Base-by-base conservation (phyloP, 2,329 filamentous ascomycete species). In the Fusarium hainanense region DNA sequence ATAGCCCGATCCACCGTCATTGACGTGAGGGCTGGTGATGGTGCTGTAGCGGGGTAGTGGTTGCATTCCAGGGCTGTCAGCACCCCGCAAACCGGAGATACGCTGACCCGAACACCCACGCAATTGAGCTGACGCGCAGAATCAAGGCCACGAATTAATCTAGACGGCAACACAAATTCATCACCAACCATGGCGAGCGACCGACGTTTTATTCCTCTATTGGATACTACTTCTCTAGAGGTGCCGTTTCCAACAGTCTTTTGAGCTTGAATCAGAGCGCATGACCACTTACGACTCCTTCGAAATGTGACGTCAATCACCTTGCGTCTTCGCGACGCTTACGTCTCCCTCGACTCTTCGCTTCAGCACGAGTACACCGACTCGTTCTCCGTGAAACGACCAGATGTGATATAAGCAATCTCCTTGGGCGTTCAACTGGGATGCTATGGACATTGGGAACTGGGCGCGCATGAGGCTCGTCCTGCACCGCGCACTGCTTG, bases 1-100 rank as follows among this genome's bases (percentile, higher is more conserved):
- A 10, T 37, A n/a, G 1, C 2, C 34, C 34, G 1, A 37, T 12
- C 6, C 7, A 2, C 18, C 2, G 3, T 18, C 16, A 37, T 34
- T 18, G 8, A 34, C 18, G 14, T 18, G 32, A 10, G 9, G 7
- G 6, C 7, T 16, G 30, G 14, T 32, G 34, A 3, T 11, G 34
- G 34, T 37, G 34, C 18, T 37, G 10, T n/a, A n/a, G 34, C 34
- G 34, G 34, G 34, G 34, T 37, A 7, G 18, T 6, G 18, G 34
- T 12, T 30, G 28, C n/a, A 14, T 25, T 28, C 10, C 12, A 54
- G 20, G 7, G 18, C 16, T 23, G 20, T 30, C 21, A 30, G 21
- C 54, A 55, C 27, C 37, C 27, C n/a, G 21, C 37, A 30, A 48
- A 13, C 2, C 56, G 50, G 57, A 56, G 18, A 32, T 47, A 59